Evolutionary conservation across 2,329 filamentous ascomycete genomes (phyloP), one percentile per base, ranked within the genome.

Genomic region (Aspergillus costaricaensis): DNA sequence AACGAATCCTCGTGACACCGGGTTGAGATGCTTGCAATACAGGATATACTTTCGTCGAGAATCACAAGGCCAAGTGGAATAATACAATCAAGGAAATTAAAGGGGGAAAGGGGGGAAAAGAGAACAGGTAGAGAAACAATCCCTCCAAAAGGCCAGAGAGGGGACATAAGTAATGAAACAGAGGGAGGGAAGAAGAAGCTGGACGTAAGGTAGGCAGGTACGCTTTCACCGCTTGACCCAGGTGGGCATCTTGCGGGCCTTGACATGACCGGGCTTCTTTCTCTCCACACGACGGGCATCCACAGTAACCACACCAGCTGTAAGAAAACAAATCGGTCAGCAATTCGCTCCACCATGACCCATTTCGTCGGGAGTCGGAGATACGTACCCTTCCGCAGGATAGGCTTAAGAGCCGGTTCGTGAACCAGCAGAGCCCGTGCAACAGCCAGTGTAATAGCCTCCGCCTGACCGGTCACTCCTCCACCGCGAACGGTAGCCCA

Each of bases 171-270:
- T 36, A 36, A 36, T 14, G 12, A 36, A 14, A 36, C 32, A 36
- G 32, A 36, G 32, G 32, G 32, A 36, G 32, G 10, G 12, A 36
- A 36, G 32, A 36, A 36, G 32, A 36, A 36, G 32, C 5, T 36
- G 32, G 32, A 5, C 32, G 32, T 36, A 36, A 36, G 32, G 12
- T 36, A 27, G 23, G 44, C 39, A 23, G 43, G n/a, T 17, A 25
- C 27, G 41, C 53, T 59, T 64, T 77, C 67, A 88, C 76, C 86
- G 83, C 87, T 97, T 98, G 84, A 98, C 93, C 95, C 96, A 99
- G 71, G 95, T 86, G 62, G 94, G 94, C 87, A 90, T 96, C 88
- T 99, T 99, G 80, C 95, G 91, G 60, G 95, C 94, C 85, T 99
- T 99, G 81, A 96, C 79, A 73, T 92, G 91, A 69, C 95, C 96